Base-by-base conservation (phyloP, 495 filamentous ascomycete genomes). In the Astrothelium subdiscretum region DNA sequence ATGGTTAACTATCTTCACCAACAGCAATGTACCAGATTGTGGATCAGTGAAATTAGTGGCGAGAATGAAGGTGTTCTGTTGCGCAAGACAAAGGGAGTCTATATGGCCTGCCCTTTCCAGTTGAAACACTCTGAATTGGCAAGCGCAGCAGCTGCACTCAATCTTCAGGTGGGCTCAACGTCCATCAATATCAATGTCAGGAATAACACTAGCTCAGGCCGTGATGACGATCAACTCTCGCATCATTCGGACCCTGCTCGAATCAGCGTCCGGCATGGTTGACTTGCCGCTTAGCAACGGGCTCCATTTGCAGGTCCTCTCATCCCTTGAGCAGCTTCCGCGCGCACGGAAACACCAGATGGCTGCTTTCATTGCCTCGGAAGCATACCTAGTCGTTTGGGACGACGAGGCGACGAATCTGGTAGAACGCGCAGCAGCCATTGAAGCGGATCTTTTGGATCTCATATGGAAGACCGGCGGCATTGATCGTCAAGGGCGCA, bases 1-100 rank as follows among this genome's bases (percentile, higher is more conserved):
- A 91, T 91, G 87, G 87, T 87, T 43, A 90, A 87, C 68, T 90
- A 87, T 66, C 77, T 91, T 27, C 88, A 87, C 72, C 88, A 91
- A 68, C 87, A 90, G 69, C 86, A 89, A 72, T 87, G 83, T 59
- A 78, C 80, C 15, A 78, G 82, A 60, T 74, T 89, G 35, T 91
- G 88, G 88, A 81, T 89, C 12, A 81, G 80, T 32, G 84, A 88
- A 64, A 80, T 79, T 29, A 83, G 77, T 57, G 83, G 82, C 2
- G 80, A 85, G 65, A 72, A 84, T 24, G 87, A 91, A 69, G 88
- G 88, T 63, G 85, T 89, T 18, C 71, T 91, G 24, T 68, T 91
- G 20, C 80, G 87, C 63, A 90, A 88, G 67, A 71, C 76, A 32
- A 83, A 77, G 65, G 83, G 82, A 31, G 74, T 80, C 62, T 91